phyloP scores from a whole-genome alignment of 768 basidiomycete genomes.

The Xerocomellus dryophilus region DNA sequence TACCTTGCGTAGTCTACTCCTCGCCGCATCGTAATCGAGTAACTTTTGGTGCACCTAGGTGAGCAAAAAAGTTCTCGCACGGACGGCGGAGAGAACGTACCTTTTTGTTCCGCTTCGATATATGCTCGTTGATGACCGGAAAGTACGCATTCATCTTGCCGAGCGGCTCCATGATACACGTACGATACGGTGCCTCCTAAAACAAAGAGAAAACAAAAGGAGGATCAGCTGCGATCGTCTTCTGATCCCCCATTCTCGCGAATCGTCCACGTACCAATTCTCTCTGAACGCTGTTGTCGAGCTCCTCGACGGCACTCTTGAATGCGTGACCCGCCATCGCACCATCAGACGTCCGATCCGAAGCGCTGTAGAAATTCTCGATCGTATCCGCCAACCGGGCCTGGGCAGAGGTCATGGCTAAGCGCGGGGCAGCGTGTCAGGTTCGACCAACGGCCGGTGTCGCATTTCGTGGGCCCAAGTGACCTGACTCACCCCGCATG shows the following conservation, averaged over 20 bases:
- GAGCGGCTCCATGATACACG: slow-evolving; percentile 91
- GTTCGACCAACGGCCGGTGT: background rate
- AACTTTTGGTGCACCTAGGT: slow-evolving; percentile 48
- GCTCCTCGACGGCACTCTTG: slow-evolving; percentile 90
- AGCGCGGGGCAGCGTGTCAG: background rate
- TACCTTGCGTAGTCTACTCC: slow-evolving; percentile 85
- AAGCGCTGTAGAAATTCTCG: slow-evolving; percentile 85
- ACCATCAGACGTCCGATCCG: slow-evolving; percentile 81
- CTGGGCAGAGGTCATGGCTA: slow-evolving; percentile 95
- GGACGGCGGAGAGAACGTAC: slow-evolving; percentile 37
- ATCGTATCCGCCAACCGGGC: slow-evolving; percentile 90
- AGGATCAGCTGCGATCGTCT: slow-evolving; percentile 1
- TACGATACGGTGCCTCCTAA: slow-evolving; percentile 91
- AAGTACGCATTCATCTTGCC: slow-evolving; percentile 97
- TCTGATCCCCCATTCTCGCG: background rate
- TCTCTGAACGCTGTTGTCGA: slow-evolving; percentile 78
- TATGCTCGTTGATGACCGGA: slow-evolving; percentile 89
- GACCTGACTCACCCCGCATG: slow-evolving; percentile 68
- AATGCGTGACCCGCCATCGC: slow-evolving; percentile 98
- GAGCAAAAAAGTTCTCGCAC: background rate
- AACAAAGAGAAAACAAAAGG: background rate
- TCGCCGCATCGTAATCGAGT: slow-evolving; percentile 91
- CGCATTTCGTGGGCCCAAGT: background rate
- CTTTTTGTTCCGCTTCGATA: slow-evolving; percentile 95
- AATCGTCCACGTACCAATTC: slow-evolving; percentile 65